Conservation (phyloP, 2,329 filamentous ascomycete species). For the Diaporthe vexans region DNA sequence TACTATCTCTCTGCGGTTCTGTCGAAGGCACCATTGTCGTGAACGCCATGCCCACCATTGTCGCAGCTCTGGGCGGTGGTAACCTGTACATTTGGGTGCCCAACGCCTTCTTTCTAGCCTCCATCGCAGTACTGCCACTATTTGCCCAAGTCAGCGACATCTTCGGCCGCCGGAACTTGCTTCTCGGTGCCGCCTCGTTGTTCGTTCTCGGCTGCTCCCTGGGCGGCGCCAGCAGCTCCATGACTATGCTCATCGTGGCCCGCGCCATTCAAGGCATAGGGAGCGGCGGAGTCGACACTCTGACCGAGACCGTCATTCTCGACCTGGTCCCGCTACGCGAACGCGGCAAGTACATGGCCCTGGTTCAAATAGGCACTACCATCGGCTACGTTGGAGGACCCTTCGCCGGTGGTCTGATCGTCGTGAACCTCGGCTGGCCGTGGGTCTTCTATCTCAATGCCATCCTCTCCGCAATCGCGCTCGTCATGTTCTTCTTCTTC, state of each 20-base stretch:
- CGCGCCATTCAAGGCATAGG: constrained; percentile 55
- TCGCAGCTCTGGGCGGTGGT: neutral
- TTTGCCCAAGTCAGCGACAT: neutral
- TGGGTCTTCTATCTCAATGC: neutral
- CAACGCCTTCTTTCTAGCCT: constrained; percentile 6
- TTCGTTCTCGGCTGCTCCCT: constrained; percentile 59
- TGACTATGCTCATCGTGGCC: constrained; percentile 55
- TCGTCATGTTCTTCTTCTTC: constrained; percentile 8
- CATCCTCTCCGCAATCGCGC: neutral
- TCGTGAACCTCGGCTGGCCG: neutral
- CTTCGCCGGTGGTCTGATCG: neutral
- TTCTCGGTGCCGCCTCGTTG: constrained; percentile 46
- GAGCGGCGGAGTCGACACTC: constrained; percentile 6
- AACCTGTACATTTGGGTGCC: constrained; percentile 13
- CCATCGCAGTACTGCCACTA: neutral
- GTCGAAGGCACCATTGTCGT: neutral
- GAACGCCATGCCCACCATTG: constrained; percentile 22
- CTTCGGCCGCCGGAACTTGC: constrained; percentile 4
- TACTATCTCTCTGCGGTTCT: neutral
- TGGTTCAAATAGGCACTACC: neutral
- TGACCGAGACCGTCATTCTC: constrained; percentile 4
- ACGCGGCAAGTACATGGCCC: constrained; percentile 53
- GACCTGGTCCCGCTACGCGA: constrained; percentile 50
- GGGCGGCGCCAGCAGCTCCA: neutral
- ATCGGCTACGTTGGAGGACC: neutral